phyloP scores from a whole-genome alignment of 371 early-diverging fungal genomes.

The Phascolomyces articulosus region DNA sequence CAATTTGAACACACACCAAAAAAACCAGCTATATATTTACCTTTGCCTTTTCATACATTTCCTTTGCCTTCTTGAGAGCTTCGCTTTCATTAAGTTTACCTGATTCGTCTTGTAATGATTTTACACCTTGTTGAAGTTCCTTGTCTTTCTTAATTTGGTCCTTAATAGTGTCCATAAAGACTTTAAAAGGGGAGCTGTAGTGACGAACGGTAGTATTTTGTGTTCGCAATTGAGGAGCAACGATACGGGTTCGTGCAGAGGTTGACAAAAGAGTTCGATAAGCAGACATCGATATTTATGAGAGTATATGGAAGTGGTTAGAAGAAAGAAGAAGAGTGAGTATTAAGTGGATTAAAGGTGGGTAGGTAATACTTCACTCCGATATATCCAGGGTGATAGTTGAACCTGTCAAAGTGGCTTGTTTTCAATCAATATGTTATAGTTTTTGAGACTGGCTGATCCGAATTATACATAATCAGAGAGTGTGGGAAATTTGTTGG shows the following conservation, averaged over 20 bases:
- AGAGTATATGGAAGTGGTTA: neutral
- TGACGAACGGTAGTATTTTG: constrained; percentile 30
- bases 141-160: constrained; percentile 92
- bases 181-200: constrained; percentile 49
- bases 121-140: constrained; percentile 87
- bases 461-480: no score
- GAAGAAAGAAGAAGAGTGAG: neutral
- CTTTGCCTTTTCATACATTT: constrained; percentile 75
- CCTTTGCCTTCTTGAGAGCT: constrained; percentile 85
- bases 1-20: neutral
- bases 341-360: neutral
- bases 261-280: constrained; percentile 18
- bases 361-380: neutral
- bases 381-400: constrained; percentile 1
- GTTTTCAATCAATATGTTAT: no score
- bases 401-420: constrained; percentile 5
- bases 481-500: no score
- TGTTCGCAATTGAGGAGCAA: constrained; percentile 3
- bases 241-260: constrained; percentile 11
- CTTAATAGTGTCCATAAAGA: constrained; percentile 84
- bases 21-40: constrained; percentile 30
- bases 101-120: constrained; percentile 85
- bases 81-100: constrained; percentile 85
- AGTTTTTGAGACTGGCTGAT: no score
- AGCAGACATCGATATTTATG: constrained; percentile 17